Conservation (phyloP, 2,329 filamentous ascomycete genomes). For the Cladosporium sp. region DNA sequence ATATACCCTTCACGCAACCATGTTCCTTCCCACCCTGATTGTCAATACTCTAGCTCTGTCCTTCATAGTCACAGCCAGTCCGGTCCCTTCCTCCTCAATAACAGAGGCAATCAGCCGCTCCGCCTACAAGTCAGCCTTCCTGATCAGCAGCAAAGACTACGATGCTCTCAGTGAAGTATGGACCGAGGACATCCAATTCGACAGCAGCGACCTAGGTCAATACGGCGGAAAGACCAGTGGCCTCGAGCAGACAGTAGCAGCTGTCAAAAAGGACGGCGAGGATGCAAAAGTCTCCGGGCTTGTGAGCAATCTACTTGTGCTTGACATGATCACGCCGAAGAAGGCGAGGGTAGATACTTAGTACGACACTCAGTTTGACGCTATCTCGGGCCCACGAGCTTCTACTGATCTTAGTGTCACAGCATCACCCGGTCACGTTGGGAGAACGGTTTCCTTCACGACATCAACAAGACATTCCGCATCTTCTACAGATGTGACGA, state of each 20-base stretch:
- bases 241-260: constrained; percentile 9
- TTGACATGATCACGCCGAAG: constrained; percentile 8
- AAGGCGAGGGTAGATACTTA: constrained; percentile 15
- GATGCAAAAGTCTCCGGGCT: constrained; percentile 8
- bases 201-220: constrained; percentile 8
- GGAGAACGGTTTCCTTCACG: constrained; percentile 1
- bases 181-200: constrained; percentile 13
- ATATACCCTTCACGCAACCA: too few relatives aligned
- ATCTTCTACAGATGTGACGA: constrained; percentile 17
- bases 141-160: constrained; percentile 14
- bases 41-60: too few relatives aligned
- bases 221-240: constrained; percentile 14
- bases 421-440: constrained; percentile 16
- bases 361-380: neutral
- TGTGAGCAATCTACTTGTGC: constrained; percentile 14
- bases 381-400: too few relatives aligned
- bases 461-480: constrained; percentile 15
- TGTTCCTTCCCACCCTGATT: too few relatives aligned
- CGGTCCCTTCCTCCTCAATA: neutral
- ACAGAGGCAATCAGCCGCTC: constrained; percentile 15
- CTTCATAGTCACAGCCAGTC: too few relatives aligned
- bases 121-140: constrained; percentile 14
- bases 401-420: too few relatives aligned
- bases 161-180: constrained; percentile 12
- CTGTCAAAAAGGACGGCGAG: neutral